Conservation (phyloP, 1,139 yeast species). For the Magnusiomyces tetraspermus region DNA sequence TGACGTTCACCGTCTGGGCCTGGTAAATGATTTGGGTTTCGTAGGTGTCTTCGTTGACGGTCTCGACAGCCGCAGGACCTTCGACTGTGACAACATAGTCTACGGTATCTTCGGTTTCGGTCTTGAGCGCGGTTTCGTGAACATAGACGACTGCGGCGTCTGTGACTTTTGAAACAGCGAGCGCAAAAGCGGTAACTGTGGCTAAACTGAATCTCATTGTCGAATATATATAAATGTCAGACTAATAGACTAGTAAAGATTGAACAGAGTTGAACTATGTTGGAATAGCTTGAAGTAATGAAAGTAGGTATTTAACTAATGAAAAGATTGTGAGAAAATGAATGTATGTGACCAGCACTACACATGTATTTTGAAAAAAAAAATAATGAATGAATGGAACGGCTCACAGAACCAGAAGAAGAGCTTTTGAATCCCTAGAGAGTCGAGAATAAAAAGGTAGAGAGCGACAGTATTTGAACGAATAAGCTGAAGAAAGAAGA, state of each 20-base stretch:
- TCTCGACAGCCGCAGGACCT: constrained; percentile 16
- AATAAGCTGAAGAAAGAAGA: too few relatives aligned
- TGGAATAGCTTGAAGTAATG: neutral
- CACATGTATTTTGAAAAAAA: too few relatives aligned
- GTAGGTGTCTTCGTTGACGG: constrained; percentile 26
- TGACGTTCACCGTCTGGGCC: constrained; percentile 24
- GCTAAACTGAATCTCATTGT: constrained; percentile 9
- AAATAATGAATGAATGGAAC: neutral
- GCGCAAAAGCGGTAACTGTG: constrained; percentile 7
- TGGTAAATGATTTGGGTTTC: constrained; percentile 25
- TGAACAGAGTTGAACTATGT: neutral
- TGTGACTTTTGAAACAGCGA: constrained; percentile 7
- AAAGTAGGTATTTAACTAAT: neutral
- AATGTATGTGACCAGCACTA: neutral
- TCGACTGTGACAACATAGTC: constrained; percentile 21
- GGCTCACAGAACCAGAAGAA: neutral
- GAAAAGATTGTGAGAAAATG: neutral
- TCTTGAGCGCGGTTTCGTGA: constrained; percentile 16
- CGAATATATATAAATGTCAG: neutral
- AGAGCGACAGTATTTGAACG: too few relatives aligned
- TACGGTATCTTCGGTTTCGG: constrained; percentile 17
- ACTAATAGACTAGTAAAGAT: neutral
- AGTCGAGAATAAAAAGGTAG: too few relatives aligned
- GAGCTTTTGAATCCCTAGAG: neutral
- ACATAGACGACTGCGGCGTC: constrained; percentile 19